Base-by-base conservation (phyloP, 805 yeast species). In the Kodamaea leandrae region DNA sequence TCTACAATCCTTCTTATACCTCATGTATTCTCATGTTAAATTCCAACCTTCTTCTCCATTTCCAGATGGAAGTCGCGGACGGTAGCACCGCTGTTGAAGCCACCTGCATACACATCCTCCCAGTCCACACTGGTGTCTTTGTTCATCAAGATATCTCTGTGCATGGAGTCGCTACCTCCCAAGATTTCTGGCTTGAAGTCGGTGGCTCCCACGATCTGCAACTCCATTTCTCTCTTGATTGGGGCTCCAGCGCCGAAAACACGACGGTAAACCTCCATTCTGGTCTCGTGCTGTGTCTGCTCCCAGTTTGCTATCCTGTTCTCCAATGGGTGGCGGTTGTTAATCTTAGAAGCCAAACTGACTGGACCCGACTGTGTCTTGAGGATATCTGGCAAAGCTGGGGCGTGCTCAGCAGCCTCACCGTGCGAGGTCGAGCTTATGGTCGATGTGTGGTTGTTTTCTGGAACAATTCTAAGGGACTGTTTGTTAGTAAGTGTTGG, bases 161-260 rank as follows among this genome's bases (percentile, higher is more conserved):
- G 95, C 45, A 87, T 43, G 44, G 76, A 70, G 33, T 74, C 66
- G 5, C 78, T 52, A 5, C 80, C 83, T 10, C 88, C 88, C 35
- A 81, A 63, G 4, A 73, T 60, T 23, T 64, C 56, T 5, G 96
- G 96, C 46, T 72, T 79, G 61, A 80, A 81, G 44, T 85, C 88
- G 10, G 86, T 77, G 36, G 73, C 69, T 34, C 79, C 77, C 3
- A 91, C 83, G 18, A 91, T 75, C 42, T 78, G 71, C 56, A 86
- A 67, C 54, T 93, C 99, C 96, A 93, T 89, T 23, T 82, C 80
- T 56, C 97, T 76, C 57, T 83, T 83, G 61, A 91, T 84, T 6
- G 99, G 97, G 55, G 86, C 98, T 8, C 93, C 96, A 36, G 91
- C 80, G 12, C 99, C 99, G 61, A 85, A 89, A 13, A 86, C 66